Percentiles rank a stretch among this genome's conserved stretches.
phyloP scores from a whole-genome alignment of 148 eudicot genomes.

The Camellia japonica region DNA sequence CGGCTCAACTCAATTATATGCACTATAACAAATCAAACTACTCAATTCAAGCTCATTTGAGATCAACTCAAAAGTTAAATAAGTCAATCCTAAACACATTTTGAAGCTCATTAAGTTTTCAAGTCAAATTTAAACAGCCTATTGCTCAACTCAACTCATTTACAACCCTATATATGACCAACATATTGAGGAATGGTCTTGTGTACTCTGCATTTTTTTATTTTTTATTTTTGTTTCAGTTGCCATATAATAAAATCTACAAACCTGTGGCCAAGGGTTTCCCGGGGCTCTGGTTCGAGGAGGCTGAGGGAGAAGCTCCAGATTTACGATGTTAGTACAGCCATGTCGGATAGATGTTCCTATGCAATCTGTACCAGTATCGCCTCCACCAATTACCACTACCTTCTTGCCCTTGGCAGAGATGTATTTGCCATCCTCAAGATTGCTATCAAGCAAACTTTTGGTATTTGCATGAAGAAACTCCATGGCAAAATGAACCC shows the following conservation, averaged over 20 bases:
- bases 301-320: slow-evolving; percentile 97
- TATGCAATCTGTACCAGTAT: slow-evolving; percentile 97
- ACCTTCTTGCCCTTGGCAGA: slow-evolving; percentile 98
- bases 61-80: too few relatives aligned
- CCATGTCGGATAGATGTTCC: slow-evolving; percentile 99
- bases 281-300: slow-evolving; percentile 88
- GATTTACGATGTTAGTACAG: slow-evolving; percentile 64
- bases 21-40: too few relatives aligned
- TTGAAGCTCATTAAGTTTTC: too few relatives aligned
- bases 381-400: slow-evolving; percentile 99
- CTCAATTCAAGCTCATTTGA: too few relatives aligned
- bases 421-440: slow-evolving; percentile 80
- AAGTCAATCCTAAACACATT: too few relatives aligned
- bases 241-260: neutral
- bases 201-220: neutral
- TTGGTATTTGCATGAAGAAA: slow-evolving; percentile 97
- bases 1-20: too few relatives aligned
- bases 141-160: too few relatives aligned
- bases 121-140: too few relatives aligned
- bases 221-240: neutral
- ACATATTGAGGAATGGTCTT: neutral
- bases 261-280: slow-evolving; percentile 99
- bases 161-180: neutral
- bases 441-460: slow-evolving; percentile 93
- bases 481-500: slow-evolving; percentile 96